Percentiles rank a stretch among this genome's conserved stretches.
Evolutionary conservation across 163 green algal species (phyloP).

Genomic region (Picocystis sp.): DNA sequence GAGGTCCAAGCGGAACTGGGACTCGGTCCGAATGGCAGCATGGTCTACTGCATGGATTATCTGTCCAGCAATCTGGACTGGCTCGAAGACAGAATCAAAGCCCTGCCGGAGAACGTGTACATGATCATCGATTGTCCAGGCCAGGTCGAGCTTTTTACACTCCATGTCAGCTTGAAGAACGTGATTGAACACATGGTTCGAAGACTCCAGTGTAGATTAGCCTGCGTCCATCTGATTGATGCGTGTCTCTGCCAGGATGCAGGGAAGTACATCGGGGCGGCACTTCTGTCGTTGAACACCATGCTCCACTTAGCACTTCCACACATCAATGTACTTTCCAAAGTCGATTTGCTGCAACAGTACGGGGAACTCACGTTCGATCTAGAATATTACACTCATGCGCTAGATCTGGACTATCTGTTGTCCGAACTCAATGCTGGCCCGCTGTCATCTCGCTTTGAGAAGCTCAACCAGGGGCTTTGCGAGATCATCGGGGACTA

Average conservation of each 20-base stretch:
- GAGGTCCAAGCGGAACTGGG: conserved; percentile 50
- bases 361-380: conserved; percentile 72
- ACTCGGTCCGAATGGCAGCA: conserved; percentile 85
- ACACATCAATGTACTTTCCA: conserved; percentile 93
- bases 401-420: conserved; percentile 63
- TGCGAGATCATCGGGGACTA: conserved; percentile 84
- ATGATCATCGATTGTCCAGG: conserved; percentile 90
- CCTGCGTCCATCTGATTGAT: conserved; percentile 76
- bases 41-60: conserved; percentile 90
- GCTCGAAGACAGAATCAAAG: conserved; percentile 60
- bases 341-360: conserved; percentile 73
- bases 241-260: conserved; percentile 75
- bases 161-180: conserved; percentile 46
- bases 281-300: conserved; percentile 59
- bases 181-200: conserved; percentile 23
- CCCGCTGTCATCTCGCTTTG: conserved; percentile 10
- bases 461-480: conserved; percentile 40
- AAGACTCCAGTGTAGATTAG: conserved; percentile 34
- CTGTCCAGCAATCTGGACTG: conserved; percentile 83
- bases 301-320: conserved; percentile 97
- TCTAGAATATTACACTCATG: conserved; percentile 82
- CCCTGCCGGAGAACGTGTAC: conserved; percentile 57
- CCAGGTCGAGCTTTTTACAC: conserved; percentile 91
- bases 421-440: conserved; percentile 33
- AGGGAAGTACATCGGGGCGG: conserved; percentile 40